Conservation (phyloP, 2,329 filamentous ascomycete genomes). For the Paraphaeosphaeria minitans region DNA sequence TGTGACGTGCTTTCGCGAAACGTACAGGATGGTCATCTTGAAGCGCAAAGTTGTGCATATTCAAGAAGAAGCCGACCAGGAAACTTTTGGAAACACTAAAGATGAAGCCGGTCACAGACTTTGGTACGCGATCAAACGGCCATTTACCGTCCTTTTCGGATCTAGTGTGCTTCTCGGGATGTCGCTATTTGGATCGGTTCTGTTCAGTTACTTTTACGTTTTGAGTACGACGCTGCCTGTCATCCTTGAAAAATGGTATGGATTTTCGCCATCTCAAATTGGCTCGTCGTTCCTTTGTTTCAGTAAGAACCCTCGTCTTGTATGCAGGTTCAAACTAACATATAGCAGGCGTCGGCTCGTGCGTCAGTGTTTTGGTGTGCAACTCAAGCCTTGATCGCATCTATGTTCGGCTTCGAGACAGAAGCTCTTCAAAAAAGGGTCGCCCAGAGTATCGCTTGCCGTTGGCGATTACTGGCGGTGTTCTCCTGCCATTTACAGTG, state of each 20-base stretch:
- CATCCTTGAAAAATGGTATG: slow-evolving; percentile 50
- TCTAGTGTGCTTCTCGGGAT: slow-evolving; percentile 62
- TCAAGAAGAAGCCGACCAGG: slow-evolving; percentile 23
- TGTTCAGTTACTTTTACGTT: slow-evolving; percentile 54
- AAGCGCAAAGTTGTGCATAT: slow-evolving; percentile 28
- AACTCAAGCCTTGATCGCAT: slow-evolving; percentile 60
- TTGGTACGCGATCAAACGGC: slow-evolving; percentile 49
- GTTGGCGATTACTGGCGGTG: slow-evolving; percentile 54
- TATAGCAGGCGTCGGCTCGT: slow-evolving; percentile 53
- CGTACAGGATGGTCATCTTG: slow-evolving; percentile 64
- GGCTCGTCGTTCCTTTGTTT: slow-evolving; percentile 62
- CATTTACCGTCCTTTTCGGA: slow-evolving; percentile 50
- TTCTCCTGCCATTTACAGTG: slow-evolving; percentile 54
- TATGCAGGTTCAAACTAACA: slow-evolving; percentile 12
- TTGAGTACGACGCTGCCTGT: slow-evolving; percentile 53
- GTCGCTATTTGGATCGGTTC: slow-evolving; percentile 49
- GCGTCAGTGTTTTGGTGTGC: slow-evolving; percentile 56
- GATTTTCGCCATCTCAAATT: slow-evolving; percentile 55
- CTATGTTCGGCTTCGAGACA: slow-evolving; percentile 55
- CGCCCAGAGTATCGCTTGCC: slow-evolving; percentile 63
- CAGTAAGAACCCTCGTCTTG: slow-evolving; percentile 46
- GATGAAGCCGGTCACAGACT: slow-evolving; percentile 34
- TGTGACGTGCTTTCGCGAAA: slow-evolving; percentile 61
- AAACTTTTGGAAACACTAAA: background rate
- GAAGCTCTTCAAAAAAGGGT: slow-evolving; percentile 50